Evolutionary conservation across 768 basidiomycete species (phyloP).

Genomic region (Brasilioporus rufonigricans): DNA sequence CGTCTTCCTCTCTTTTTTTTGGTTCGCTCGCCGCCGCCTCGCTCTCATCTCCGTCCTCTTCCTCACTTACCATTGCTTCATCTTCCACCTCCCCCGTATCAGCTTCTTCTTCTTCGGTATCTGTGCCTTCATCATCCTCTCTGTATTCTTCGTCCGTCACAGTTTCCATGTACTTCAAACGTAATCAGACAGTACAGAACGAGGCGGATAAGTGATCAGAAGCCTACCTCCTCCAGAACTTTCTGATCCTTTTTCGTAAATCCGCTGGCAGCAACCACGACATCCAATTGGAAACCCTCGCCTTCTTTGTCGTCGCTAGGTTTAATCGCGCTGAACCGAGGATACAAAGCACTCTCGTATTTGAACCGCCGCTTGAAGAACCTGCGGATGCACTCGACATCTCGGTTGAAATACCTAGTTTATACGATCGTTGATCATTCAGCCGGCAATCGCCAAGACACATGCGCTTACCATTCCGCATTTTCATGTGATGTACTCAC

Average conservation of each 20-base stretch:
- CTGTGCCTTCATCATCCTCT: slow-evolving; percentile 27
- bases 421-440: slow-evolving; percentile 4
- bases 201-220: slow-evolving; percentile 16
- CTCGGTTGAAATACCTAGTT: slow-evolving; percentile 95
- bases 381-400: slow-evolving; percentile 92
- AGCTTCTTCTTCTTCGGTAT: slow-evolving; percentile 36
- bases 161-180: slow-evolving; percentile 64
- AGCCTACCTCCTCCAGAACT: slow-evolving; percentile 76
- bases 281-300: slow-evolving; percentile 75
- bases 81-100: slow-evolving; percentile 40
- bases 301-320: slow-evolving; percentile 36
- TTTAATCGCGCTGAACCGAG: slow-evolving; percentile 61
- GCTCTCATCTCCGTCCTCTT: slow-evolving; percentile 34
- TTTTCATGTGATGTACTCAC: slow-evolving; percentile 95
- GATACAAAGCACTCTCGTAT: slow-evolving; percentile 89
- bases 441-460: slow-evolving; percentile 13
- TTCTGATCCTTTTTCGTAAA: slow-evolving; percentile 84
- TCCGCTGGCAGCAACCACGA: slow-evolving; percentile 92
- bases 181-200: slow-evolving; percentile 20
- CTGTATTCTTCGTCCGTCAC: slow-evolving; percentile 38
- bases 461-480: slow-evolving; percentile 78
- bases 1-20: slow-evolving; percentile 33
- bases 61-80: slow-evolving; percentile 27
- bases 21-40: slow-evolving; percentile 38
- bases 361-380: slow-evolving; percentile 91